A percentile compares a stretch with the other conserved stretches of the same genome.
These are phyloP conservation scores for Lyophyllum shimeji DNA, from an alignment of 768 basidiomycete species.

Conservation along the genomic window DNA sequence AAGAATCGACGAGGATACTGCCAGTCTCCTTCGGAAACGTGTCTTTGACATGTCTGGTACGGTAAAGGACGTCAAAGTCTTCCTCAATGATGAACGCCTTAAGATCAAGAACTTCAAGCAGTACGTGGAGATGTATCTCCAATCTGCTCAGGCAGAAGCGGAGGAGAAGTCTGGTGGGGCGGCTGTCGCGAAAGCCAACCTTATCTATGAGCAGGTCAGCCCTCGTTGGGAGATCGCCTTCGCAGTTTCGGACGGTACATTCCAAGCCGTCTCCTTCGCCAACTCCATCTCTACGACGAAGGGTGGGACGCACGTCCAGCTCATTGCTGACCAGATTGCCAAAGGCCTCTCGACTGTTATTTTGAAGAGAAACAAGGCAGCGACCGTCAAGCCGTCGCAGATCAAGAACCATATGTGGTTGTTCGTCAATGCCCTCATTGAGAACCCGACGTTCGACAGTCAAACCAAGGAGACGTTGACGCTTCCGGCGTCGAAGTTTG, in stretches of 20 bases:
- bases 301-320: conserved; percentile 90
- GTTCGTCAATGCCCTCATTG: conserved; percentile 93
- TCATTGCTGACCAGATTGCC: conserved; percentile 85
- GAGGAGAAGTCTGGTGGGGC: conserved; percentile 76
- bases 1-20: conserved; percentile 86
- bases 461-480: conserved; percentile 98
- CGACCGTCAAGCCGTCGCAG: conserved; percentile 89
- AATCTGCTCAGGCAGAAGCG: conserved; percentile 70
- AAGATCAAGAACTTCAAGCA: conserved; percentile 96
- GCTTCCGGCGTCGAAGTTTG: conserved; percentile 83
- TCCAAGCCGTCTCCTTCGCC: conserved; percentile 95
- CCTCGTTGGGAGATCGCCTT: conserved; percentile 95
- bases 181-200: conserved; percentile 67
- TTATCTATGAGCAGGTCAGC: conserved; percentile 81
- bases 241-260: conserved; percentile 87
- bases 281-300: conserved; percentile 97
- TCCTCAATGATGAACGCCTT: conserved; percentile 85
- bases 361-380: conserved; percentile 96
- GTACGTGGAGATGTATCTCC: conserved; percentile 93
- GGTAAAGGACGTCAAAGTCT: conserved; percentile 89
- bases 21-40: conserved; percentile 85
- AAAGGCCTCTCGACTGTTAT: conserved; percentile 81
- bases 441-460: conserved; percentile 98
- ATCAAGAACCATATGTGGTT: conserved; percentile 99
- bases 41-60: conserved; percentile 99